A percentile compares a stretch with the other conserved stretches of the same genome.
Evolutionary conservation across 192 early-diverging fungal species (phyloP).

Genomic region (Phlyctochytrium bullatum): DNA sequence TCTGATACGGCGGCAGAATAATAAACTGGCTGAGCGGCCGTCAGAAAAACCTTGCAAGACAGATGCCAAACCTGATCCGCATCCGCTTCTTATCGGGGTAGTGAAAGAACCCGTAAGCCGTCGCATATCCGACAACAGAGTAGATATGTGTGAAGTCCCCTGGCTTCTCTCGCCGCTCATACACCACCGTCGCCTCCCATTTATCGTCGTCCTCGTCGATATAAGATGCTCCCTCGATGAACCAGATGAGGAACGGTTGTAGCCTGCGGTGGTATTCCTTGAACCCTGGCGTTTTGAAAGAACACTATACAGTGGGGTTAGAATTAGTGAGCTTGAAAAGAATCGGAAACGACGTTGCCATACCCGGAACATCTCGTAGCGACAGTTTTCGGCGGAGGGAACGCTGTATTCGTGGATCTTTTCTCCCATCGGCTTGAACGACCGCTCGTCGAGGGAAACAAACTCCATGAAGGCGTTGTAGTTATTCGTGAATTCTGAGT

Average conservation of each 20-base stretch:
- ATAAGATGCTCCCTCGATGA: conserved; percentile 86
- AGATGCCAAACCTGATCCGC: conserved; percentile 70
- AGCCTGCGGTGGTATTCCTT: conserved; percentile 75
- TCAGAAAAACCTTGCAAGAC: conserved; percentile 4
- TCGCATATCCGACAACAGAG: conserved; percentile 78
- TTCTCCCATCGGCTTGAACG: conserved; percentile 76
- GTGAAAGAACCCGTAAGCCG: conserved; percentile 81
- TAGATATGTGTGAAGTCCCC: conserved; percentile 50
- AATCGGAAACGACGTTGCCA: conserved; percentile 3
- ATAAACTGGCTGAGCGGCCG: conserved; percentile 75
- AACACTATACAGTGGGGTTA: conserved; percentile 32
- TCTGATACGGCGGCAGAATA: conserved; percentile 87
- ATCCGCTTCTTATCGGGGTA: conserved; percentile 76
- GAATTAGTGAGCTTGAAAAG: background rate
- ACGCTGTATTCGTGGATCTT: conserved; percentile 69
- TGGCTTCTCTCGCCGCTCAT: too few species aligned
- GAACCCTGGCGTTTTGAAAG: conserved; percentile 66
- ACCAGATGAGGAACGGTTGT: conserved; percentile 78
- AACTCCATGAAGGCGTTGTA: conserved; percentile 60
- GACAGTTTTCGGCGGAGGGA: conserved; percentile 39
- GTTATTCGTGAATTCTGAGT: conserved; percentile 48
- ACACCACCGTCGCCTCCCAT: conserved; percentile 63
- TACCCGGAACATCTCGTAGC: conserved; percentile 73
- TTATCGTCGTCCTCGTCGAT: conserved; percentile 82
- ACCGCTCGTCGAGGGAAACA: conserved; percentile 57